Conservation (phyloP, 371 early-diverging fungal species). For the Cokeromyces recurvatus region DNA sequence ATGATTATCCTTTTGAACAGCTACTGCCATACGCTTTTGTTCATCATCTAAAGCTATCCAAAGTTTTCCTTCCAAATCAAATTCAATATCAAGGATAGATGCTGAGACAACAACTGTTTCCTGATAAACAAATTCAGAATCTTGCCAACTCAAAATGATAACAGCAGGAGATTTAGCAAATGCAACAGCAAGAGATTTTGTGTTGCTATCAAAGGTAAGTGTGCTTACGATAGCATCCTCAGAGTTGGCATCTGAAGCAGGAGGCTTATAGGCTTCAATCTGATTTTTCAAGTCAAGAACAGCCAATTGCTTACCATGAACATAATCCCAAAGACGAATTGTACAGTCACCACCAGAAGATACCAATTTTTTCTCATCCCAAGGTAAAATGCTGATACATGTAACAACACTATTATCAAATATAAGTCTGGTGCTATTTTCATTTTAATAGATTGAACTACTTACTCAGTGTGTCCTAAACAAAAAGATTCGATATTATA, state of each 20-base stretch:
- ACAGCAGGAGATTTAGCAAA: constrained; percentile 40
- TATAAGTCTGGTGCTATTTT: too few species aligned
- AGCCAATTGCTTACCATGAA: constrained; percentile 41
- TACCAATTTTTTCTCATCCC: constrained; percentile 48
- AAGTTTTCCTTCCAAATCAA: constrained; percentile 25
- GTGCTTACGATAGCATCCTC: constrained; percentile 32
- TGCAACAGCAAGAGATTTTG: constrained; percentile 23
- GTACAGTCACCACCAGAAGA: constrained; percentile 90
- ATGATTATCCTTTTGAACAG: constrained; percentile 7
- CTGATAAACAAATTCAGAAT: constrained; percentile 17
- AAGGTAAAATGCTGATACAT: constrained; percentile 45
- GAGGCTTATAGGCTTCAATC: constrained; percentile 40
- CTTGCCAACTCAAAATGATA: constrained; percentile 27
- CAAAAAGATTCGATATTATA: constrained; percentile 88
- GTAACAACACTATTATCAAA: constrained; percentile 59
- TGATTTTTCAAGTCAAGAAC: constrained; percentile 36
- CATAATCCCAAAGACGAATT: constrained; percentile 75
- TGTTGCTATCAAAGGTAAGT: constrained; percentile 16
- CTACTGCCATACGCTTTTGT: not conserved
- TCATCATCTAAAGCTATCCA: constrained; percentile 29
- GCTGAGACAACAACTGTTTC: constrained; percentile 21
- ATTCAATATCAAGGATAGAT: constrained; percentile 27
- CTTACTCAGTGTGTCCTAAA: constrained; percentile 87
- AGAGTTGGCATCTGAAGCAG: constrained; percentile 38
- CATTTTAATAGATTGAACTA: not conserved